Conservation (phyloP, 441 rosid genomes). For the Biscutella auriculata region DNA sequence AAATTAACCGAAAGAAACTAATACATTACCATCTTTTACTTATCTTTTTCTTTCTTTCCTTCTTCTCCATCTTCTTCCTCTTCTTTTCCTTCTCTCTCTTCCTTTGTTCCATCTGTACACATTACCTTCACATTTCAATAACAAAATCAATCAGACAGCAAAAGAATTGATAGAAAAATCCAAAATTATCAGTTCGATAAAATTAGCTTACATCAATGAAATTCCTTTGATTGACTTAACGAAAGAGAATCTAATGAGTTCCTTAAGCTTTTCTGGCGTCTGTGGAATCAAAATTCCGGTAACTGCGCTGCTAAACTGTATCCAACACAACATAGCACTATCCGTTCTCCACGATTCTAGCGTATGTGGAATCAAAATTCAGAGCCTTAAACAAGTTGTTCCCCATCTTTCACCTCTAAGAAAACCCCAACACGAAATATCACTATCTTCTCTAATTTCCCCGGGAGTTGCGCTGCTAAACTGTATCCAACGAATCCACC, state of each 20-base stretch:
- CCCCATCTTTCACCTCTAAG: constrained; percentile 63
- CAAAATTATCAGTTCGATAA: too few relatives aligned
- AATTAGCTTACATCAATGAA: constrained; percentile 34
- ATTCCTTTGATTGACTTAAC: constrained; percentile 44
- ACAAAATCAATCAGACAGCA: too few relatives aligned
- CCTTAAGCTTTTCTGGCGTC: constrained; percentile 50
- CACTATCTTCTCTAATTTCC: constrained; percentile 41
- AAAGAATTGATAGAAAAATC: too few relatives aligned
- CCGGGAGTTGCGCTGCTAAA: constrained; percentile 45
- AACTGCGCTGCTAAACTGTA: too few relatives aligned
- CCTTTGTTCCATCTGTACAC: constrained; percentile 52
- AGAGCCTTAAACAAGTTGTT: constrained; percentile 44
- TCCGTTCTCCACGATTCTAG: too few relatives aligned
- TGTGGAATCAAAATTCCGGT: constrained; percentile 44
- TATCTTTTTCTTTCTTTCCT: too few relatives aligned
- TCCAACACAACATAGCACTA: too few relatives aligned
- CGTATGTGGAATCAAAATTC: constrained; percentile 47
- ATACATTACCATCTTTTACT: too few relatives aligned
- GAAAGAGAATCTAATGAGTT: constrained; percentile 40
- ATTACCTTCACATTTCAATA: constrained; percentile 8
- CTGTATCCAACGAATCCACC: constrained; percentile 74
- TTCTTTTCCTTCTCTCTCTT: too few relatives aligned
- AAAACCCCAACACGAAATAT: constrained; percentile 61
- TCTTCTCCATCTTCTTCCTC: too few relatives aligned
- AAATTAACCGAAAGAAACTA: too few relatives aligned